Base-by-base conservation (phyloP, 495 filamentous ascomycete species). In the Penicillium ochrochloron region DNA sequence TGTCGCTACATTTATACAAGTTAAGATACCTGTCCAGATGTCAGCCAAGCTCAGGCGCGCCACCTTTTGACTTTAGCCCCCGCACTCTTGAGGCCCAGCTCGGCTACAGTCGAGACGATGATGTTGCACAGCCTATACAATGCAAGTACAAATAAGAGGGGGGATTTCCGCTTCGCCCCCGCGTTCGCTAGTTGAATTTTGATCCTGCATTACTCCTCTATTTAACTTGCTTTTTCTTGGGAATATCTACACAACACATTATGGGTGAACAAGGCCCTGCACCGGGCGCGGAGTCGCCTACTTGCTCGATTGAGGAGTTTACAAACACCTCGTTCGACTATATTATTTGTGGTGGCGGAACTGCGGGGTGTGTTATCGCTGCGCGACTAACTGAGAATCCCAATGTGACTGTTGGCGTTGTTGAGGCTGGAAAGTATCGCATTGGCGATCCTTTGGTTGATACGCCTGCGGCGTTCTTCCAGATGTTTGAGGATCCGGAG, bases 391-490 rank as follows among this genome's bases (percentile, higher is more conserved):
- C 76, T 7, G 82, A 84, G 59, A 70, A 83, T 41, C 71, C 68
- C 2, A 60, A 75, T 50, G 73, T 82, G 23, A 69, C 67, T 0
- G 83, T 88, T 14, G 69, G 84, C 1, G 78, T 88, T 7, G 70
- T 89, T 59, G 86, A 89, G 68, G 84, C 84, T 17, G 86, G 86
- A 1, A 74, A 76, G 35, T 77, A 84, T 67, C 78, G 73, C 23
- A 72, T 71, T n/a, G 65, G 75, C 3, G 81, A 88, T 62, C 79
- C 78, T 0, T 33, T 78, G 34, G 74, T 86, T n/a, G 72, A 77
- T 29, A 76, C 73, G 0, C 85, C 84, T 0, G 83, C 78, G 11
- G 69, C 78, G 1, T 78, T 82, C 31, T 65, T 71, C 1, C 78
- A 72, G 9, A 72, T 80, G 35, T 78, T 82, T 57, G 81, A 78